Conservation (phyloP, 495 filamentous ascomycete species). For the Melanomma pulvis-pyrius region DNA sequence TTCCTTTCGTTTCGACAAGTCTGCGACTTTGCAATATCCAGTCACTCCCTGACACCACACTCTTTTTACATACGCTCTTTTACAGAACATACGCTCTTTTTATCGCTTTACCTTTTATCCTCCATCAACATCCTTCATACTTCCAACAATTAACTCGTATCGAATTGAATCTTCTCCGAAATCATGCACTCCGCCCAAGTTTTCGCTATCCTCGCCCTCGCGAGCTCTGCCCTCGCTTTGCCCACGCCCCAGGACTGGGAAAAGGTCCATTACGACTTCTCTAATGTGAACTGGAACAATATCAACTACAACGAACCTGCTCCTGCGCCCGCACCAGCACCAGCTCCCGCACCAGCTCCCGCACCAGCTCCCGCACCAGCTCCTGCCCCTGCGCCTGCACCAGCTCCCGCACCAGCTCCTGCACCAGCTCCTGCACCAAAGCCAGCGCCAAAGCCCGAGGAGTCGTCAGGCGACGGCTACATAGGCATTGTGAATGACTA, state of each 20-base stretch:
- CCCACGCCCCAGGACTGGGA: neutral
- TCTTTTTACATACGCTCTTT: neutral
- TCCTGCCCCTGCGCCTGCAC: neutral
- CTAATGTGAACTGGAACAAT: neutral
- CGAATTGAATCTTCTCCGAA: neutral
- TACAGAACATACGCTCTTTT: conserved; percentile 11
- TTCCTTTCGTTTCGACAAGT: neutral
- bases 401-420: neutral
- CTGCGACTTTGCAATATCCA: conserved; percentile 25
- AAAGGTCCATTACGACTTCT: conserved; percentile 6
- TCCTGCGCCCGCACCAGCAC: neutral
- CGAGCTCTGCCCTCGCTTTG: conserved; percentile 9
- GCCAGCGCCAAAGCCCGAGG: neutral
- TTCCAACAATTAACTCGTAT: neutral
- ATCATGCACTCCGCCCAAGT: conserved; percentile 5
- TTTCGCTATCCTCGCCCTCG: conserved; percentile 16
- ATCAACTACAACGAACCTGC: no score
- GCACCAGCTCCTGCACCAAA: neutral
- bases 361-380: neutral
- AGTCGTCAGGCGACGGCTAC: conserved; percentile 3
- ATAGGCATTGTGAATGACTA: conserved; percentile 8
- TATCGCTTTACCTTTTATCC: neutral
- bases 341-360: neutral
- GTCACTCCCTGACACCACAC: conserved; percentile 5
- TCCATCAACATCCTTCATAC: neutral